phyloP scores from a whole-genome alignment of 495 filamentous ascomycete genomes.

The Lentithecium fluviatile region DNA sequence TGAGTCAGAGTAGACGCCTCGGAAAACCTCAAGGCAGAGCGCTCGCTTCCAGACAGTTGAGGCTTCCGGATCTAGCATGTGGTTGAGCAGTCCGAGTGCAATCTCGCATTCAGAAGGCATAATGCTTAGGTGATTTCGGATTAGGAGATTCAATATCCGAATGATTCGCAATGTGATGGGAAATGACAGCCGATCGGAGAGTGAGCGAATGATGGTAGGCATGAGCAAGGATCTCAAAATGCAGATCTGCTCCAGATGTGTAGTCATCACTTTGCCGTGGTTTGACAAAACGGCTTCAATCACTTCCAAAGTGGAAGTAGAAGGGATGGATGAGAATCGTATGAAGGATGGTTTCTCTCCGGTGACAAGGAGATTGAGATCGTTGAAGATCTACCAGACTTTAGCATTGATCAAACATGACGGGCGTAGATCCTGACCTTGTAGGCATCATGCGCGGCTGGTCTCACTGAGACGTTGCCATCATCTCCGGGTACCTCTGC shows the following conservation, averaged over 20 bases:
- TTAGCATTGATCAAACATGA: constrained; percentile 1
- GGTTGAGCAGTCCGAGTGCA: constrained; percentile 78
- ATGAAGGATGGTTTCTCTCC: constrained; percentile 78
- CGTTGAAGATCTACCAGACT: constrained; percentile 66
- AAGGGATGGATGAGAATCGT: constrained; percentile 68
- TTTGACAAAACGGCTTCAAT: constrained; percentile 86
- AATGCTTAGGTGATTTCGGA: constrained; percentile 72
- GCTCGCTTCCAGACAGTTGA: constrained; percentile 78
- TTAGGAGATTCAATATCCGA: constrained; percentile 74
- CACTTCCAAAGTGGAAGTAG: constrained; percentile 82
- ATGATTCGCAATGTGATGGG: constrained; percentile 77
- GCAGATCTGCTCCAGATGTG: constrained; percentile 76
- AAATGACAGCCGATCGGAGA: constrained; percentile 79
- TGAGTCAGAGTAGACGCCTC: constrained; percentile 77
- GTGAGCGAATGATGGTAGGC: constrained; percentile 72
- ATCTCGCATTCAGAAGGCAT: constrained; percentile 79
- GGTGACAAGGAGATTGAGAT: constrained; percentile 85
- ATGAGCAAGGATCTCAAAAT: constrained; percentile 77
- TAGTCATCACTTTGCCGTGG: constrained; percentile 73
- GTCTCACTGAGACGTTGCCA: constrained; percentile 61
- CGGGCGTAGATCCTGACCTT: constrained; percentile 46
- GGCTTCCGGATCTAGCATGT: constrained; percentile 81
- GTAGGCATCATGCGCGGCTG: constrained; percentile 84
- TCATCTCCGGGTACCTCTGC: constrained; percentile 64
- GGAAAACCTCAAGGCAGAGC: constrained; percentile 86